A percentile compares a stretch with the other conserved stretches of the same genome.
These are phyloP conservation scores for Nyssa sinensis DNA, from an alignment of 148 eudicot species.

Conservation along the genomic window DNA sequence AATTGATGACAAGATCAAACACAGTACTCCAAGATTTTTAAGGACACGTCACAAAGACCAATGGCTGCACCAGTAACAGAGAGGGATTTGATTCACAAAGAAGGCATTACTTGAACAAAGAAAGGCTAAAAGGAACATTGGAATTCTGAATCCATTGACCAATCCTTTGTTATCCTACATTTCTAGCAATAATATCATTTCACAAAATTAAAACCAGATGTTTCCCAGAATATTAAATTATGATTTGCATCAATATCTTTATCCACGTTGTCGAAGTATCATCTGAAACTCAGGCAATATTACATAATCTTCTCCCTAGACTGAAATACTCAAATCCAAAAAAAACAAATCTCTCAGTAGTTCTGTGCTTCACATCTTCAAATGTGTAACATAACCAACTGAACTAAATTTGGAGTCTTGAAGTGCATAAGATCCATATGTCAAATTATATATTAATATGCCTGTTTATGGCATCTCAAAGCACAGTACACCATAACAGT, in stretches of 20 bases:
- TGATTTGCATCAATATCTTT: background rate
- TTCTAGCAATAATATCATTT: background rate
- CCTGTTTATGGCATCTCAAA: background rate
- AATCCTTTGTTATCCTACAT: background rate
- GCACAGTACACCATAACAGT: background rate
- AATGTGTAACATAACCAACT: background rate
- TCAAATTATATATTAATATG: background rate
- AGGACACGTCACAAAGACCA: no score
- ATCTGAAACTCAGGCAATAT: background rate
- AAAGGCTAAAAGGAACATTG: no score
- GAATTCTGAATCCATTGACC: background rate
- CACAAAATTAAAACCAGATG: background rate
- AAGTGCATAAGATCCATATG: background rate
- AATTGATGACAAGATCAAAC: no score
- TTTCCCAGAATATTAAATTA: background rate
- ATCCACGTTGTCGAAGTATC: background rate
- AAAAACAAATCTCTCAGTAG: background rate
- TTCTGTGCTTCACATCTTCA: background rate
- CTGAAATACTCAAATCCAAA: background rate
- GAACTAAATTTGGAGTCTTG: background rate
- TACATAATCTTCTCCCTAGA: background rate
- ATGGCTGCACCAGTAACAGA: no score
- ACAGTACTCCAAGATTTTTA: no score
- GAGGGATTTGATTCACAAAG: no score
- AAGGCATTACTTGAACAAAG: no score